Evolutionary conservation across 176 grass and related monocot species (phyloP).

Genomic region (Alloteropsis semialata): DNA sequence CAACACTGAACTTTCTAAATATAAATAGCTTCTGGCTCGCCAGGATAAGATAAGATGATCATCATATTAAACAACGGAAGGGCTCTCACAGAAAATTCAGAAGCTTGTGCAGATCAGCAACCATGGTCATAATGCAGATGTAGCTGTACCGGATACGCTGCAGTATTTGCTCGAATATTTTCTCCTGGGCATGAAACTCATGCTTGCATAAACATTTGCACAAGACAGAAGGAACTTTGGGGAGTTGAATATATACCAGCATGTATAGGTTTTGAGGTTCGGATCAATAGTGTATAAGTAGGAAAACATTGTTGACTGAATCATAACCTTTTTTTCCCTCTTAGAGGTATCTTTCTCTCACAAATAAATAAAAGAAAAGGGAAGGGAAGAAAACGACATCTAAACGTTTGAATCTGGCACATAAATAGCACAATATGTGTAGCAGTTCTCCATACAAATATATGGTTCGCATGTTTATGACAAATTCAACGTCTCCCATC

Average conservation of each 20-base stretch:
- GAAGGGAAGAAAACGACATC: constrained; percentile 2
- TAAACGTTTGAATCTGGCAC: neutral
- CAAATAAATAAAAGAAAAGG: neutral
- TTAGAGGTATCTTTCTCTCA: neutral
- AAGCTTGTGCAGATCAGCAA: constrained; percentile 20
- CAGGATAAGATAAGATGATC: neutral
- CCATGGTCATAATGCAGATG: neutral
- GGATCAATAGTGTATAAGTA: too few relatives aligned
- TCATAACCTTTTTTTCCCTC: neutral
- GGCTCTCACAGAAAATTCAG: neutral
- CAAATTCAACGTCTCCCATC: neutral
- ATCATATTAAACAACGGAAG: constrained; percentile 12
- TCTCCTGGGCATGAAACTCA: neutral
- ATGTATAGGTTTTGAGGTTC: too few relatives aligned
- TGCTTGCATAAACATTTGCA: neutral
- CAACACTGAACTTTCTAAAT: neutral
- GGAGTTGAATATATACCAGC: constrained; percentile 2
- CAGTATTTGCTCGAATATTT: neutral
- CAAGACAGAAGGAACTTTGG: neutral
- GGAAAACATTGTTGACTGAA: constrained; percentile 9
- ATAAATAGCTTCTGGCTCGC: neutral
- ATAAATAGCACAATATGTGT: neutral
- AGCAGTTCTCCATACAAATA: neutral
- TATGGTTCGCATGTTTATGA: neutral
- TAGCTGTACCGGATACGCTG: constrained; percentile 3